Conservation (phyloP, 2,329 filamentous ascomycete genomes). For the Fusarium sp. region DNA sequence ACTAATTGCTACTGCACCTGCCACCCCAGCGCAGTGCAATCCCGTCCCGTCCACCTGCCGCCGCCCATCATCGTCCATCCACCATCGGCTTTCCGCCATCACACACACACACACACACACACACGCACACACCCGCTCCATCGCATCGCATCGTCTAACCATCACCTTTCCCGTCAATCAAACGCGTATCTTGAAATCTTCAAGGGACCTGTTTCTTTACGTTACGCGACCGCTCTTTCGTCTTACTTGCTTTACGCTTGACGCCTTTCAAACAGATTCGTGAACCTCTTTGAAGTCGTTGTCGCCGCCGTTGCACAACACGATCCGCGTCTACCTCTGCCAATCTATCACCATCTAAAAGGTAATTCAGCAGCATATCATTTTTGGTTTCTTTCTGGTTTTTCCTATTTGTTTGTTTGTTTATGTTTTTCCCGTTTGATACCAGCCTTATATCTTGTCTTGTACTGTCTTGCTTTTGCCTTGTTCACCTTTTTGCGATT, state of each 20-base stretch:
- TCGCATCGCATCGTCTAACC: conserved; percentile 41
- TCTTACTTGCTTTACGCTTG: conserved; percentile 19
- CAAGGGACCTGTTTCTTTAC: conserved; percentile 16
- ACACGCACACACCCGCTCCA: conserved; percentile 39
- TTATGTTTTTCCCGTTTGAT: background rate
- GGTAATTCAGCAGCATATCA: conserved; percentile 34
- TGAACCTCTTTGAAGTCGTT: conserved; percentile 35
- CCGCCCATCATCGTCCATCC: conserved; percentile 35
- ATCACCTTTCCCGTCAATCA: conserved; percentile 26
- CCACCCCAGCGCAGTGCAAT: conserved; percentile 36
- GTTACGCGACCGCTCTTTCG: conserved; percentile 37
- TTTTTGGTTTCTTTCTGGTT: conserved; percentile 12
- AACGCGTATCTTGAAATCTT: conserved; percentile 27
- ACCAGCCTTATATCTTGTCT: conserved; percentile 23
- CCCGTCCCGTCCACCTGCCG: conserved; percentile 41
- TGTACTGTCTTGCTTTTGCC: conserved; percentile 15
- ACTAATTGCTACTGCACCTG: conserved; percentile 37
- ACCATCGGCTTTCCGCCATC: conserved; percentile 42
- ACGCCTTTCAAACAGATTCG: conserved; percentile 4
- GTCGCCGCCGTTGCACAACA: conserved; percentile 42
- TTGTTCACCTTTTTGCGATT: conserved; percentile 12
- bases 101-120: conserved; percentile 31
- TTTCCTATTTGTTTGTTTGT: conserved; percentile 9
- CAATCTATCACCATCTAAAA: conserved; percentile 42
- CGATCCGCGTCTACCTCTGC: conserved; percentile 40